Conservation (phyloP, 1,139 yeast species). For the Scheffersomyces quercinus region DNA sequence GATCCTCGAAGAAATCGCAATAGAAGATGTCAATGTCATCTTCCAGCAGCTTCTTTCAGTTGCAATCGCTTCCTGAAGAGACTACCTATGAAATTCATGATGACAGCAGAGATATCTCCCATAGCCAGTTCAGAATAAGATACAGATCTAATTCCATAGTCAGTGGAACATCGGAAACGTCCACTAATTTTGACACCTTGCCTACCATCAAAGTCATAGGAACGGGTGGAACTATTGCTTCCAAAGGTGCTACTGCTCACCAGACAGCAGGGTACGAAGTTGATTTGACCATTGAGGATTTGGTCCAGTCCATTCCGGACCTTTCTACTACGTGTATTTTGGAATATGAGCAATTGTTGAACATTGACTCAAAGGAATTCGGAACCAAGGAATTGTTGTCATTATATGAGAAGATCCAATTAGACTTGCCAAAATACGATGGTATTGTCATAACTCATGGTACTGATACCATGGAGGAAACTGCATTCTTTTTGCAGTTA, state of each 20-base stretch:
- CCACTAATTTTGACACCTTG: conserved; percentile 14
- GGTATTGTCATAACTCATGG: conserved; percentile 72
- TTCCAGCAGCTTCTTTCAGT: not conserved
- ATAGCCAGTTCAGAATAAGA: conserved; percentile 23
- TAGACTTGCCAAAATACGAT: conserved; percentile 48
- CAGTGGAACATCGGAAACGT: conserved; percentile 16
- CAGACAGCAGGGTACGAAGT: conserved; percentile 71
- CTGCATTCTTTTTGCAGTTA: conserved; percentile 65
- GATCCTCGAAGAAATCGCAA: not conserved
- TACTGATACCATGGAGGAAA: conserved; percentile 71
- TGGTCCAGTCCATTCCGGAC: conserved; percentile 60
- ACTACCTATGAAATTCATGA: conserved; percentile 16
- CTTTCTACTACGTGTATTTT: conserved; percentile 56
- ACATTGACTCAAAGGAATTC: conserved; percentile 65
- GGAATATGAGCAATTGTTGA: conserved; percentile 65
- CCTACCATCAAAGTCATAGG: conserved; percentile 61
- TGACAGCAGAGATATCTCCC: conserved; percentile 16
- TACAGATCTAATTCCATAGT: conserved; percentile 21
- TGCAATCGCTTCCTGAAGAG: not conserved
- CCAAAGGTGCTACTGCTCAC: conserved; percentile 55
- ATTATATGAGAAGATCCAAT: conserved; percentile 42
- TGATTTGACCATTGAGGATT: conserved; percentile 64
- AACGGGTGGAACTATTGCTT: conserved; percentile 75
- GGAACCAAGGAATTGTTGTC: conserved; percentile 39
- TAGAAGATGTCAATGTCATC: not conserved